These are phyloP conservation scores for Trichoderma aggressivum DNA, from an alignment of 2,329 filamentous ascomycete species.

Conservation along the genomic window DNA sequence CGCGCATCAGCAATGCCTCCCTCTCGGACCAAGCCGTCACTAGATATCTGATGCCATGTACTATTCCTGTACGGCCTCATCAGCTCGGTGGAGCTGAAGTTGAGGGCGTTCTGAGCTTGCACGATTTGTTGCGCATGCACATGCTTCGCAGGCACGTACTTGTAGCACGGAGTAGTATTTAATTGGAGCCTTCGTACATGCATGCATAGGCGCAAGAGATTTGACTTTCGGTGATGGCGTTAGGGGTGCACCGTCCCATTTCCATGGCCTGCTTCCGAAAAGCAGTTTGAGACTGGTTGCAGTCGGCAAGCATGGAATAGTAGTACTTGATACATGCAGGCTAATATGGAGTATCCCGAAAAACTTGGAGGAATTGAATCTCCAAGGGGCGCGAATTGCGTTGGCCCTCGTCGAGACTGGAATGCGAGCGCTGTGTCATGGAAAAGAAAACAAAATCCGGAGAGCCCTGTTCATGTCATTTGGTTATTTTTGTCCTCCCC, in stretches of 20 bases:
- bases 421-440: not conserved
- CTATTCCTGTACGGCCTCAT: not conserved
- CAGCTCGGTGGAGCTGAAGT: slow-evolving; percentile 2
- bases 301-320: not conserved
- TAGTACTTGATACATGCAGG: not conserved
- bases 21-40: not conserved
- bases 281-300: slow-evolving; percentile 9
- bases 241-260: slow-evolving; percentile 11
- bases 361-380: not conserved
- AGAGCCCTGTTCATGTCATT: slow-evolving; percentile 10
- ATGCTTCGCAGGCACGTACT: slow-evolving; percentile 8
- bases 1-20: not conserved
- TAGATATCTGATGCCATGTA: not conserved
- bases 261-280: slow-evolving; percentile 6
- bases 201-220: slow-evolving; percentile 16
- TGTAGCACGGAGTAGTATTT: slow-evolving; percentile 13
- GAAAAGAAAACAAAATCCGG: not conserved
- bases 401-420: not conserved
- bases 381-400: not conserved
- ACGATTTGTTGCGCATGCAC: not conserved
- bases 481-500: not conserved
- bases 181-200: slow-evolving; percentile 17
- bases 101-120: not conserved
- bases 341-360: not conserved
- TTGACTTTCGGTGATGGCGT: slow-evolving; percentile 18